Conservation (phyloP, 2,329 filamentous ascomycete species). For the Epichloe gansuensis region DNA sequence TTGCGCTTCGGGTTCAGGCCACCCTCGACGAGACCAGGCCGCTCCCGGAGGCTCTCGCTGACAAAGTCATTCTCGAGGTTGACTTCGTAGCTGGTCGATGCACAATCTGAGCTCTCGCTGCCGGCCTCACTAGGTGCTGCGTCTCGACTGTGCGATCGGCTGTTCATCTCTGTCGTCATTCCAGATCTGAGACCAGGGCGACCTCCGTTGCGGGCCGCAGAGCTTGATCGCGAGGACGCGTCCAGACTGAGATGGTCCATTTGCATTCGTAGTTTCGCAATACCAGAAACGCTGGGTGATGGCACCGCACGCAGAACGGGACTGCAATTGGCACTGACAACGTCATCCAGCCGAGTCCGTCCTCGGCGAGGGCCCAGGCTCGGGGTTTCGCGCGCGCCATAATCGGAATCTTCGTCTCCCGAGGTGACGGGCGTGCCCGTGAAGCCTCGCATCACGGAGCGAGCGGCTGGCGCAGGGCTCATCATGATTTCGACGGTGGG, state of each 20-base stretch:
- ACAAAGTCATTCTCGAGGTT: slow-evolving; percentile 74
- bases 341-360: slow-evolving; percentile 36
- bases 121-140: slow-evolving; percentile 38
- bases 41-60: slow-evolving; percentile 46
- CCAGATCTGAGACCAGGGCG: slow-evolving; percentile 16
- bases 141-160: slow-evolving; percentile 41
- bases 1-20: slow-evolving; percentile 52
- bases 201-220: slow-evolving; percentile 41
- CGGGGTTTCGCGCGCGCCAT: slow-evolving; percentile 26
- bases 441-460: slow-evolving; percentile 45
- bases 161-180: slow-evolving; percentile 43
- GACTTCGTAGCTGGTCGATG: slow-evolving; percentile 69
- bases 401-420: slow-evolving; percentile 46
- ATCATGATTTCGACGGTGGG: slow-evolving; percentile 26
- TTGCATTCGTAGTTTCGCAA: slow-evolving; percentile 70
- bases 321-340: slow-evolving; percentile 51
- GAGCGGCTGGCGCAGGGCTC: slow-evolving; percentile 33
- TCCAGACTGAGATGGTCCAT: slow-evolving; percentile 66
- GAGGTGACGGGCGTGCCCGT: slow-evolving; percentile 39
- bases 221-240: slow-evolving; percentile 39
- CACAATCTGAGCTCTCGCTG: slow-evolving; percentile 52
- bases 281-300: slow-evolving; percentile 52
- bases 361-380: slow-evolving; percentile 25
- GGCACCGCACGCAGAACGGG: slow-evolving; percentile 39
- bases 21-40: slow-evolving; percentile 35